These are phyloP conservation scores for Globisporangium viniferum DNA, from an alignment of 352 stramenopile genomes.

Conservation along the genomic window DNA sequence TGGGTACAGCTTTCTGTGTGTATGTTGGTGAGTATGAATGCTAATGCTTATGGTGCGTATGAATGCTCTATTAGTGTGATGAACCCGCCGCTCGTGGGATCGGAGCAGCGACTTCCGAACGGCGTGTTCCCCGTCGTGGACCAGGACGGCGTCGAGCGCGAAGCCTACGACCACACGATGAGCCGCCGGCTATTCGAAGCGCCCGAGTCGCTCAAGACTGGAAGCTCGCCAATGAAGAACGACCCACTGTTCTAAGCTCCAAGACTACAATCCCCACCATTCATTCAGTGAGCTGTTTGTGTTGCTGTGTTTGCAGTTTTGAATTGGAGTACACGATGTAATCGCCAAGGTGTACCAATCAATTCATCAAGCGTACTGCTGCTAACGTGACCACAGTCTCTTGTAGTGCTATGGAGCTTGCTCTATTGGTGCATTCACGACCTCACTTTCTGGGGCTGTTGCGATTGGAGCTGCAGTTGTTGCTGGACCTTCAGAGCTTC, in stretches of 20 bases:
- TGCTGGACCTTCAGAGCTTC: slow-evolving; percentile 17
- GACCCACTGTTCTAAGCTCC: slow-evolving; percentile 64
- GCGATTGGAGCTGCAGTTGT: neutral
- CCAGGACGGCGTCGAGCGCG: slow-evolving; percentile 52
- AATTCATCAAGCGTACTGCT: neutral
- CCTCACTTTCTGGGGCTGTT: neutral
- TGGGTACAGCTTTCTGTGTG: neutral
- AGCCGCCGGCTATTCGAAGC: slow-evolving; percentile 67
- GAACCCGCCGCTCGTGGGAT: slow-evolving; percentile 69
- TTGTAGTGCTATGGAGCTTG: neutral
- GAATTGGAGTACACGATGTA: neutral
- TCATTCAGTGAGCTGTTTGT: slow-evolving; percentile 1
- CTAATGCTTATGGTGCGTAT: neutral
- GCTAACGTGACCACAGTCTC: neutral
- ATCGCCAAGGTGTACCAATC: neutral
- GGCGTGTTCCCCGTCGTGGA: slow-evolving; percentile 74
- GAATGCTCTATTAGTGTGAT: slow-evolving; percentile 42
- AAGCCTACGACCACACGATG: slow-evolving; percentile 46
- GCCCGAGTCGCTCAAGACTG: slow-evolving; percentile 71
- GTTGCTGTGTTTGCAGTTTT: neutral
- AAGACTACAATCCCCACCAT: neutral
- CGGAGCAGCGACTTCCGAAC: slow-evolving; percentile 44
- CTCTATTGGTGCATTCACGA: neutral
- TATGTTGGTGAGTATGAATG: neutral
- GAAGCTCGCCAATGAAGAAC: slow-evolving; percentile 77